phyloP scores from a whole-genome alignment of 2,329 filamentous ascomycete genomes.

The Calonectria pteridis region DNA sequence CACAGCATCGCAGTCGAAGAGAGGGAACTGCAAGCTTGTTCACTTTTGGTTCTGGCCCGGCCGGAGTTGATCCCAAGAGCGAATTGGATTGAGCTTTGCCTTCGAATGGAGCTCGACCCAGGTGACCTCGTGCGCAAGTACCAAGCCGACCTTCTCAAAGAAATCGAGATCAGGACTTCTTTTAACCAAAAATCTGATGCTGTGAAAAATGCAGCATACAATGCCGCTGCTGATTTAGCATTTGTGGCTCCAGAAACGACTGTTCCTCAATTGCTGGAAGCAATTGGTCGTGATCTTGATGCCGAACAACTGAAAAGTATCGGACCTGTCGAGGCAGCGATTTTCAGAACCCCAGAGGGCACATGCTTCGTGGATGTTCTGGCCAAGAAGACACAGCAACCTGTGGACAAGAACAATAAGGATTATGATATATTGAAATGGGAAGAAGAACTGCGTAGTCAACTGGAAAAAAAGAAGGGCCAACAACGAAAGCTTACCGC shows the following conservation, averaged over 20 bases:
- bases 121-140: slow-evolving; percentile 78
- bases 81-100: slow-evolving; percentile 90
- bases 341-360: slow-evolving; percentile 91
- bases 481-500: slow-evolving; percentile 89
- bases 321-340: slow-evolving; percentile 90
- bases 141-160: slow-evolving; percentile 73
- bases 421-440: slow-evolving; percentile 97
- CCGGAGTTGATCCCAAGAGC: slow-evolving; percentile 80
- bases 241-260: slow-evolving; percentile 91
- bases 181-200: slow-evolving; percentile 58
- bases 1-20: slow-evolving; percentile 58
- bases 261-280: slow-evolving; percentile 79
- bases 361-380: slow-evolving; percentile 92
- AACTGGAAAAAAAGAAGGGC: slow-evolving; percentile 94
- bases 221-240: slow-evolving; percentile 88
- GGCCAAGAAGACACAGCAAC: slow-evolving; percentile 80
- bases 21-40: slow-evolving; percentile 79
- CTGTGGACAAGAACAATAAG: slow-evolving; percentile 87
- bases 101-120: slow-evolving; percentile 85
- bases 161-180: slow-evolving; percentile 69
- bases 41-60: slow-evolving; percentile 82
- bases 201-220: slow-evolving; percentile 79
- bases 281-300: slow-evolving; percentile 81
- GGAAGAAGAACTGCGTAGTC: slow-evolving; percentile 90
- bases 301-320: slow-evolving; percentile 76